phyloP scores from a whole-genome alignment of 2,329 filamentous ascomycete species.

The Epichloe typhina region DNA sequence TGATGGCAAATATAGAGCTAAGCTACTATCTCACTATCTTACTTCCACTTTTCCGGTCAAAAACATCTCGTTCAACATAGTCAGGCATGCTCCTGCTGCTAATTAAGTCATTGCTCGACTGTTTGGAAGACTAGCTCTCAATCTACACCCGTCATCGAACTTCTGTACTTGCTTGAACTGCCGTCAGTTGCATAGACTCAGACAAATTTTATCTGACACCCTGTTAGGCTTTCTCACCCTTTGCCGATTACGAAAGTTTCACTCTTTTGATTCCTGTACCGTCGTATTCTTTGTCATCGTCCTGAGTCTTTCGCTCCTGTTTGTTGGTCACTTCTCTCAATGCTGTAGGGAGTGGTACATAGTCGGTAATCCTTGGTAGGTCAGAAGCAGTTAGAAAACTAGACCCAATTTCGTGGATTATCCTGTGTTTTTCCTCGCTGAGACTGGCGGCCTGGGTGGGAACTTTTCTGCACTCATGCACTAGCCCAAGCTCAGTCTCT shows the following conservation, averaged over 20 bases:
- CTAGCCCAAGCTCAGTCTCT: constrained; percentile 10
- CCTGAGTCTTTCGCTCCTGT: background rate
- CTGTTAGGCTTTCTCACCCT: background rate
- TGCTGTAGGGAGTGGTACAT: background rate
- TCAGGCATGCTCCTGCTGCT: background rate
- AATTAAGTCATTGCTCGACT: background rate
- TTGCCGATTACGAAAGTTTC: background rate
- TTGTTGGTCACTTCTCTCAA: background rate
- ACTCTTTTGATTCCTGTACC: background rate
- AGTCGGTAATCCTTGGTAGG: constrained; percentile 4
- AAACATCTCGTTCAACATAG: background rate
- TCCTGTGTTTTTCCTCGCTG: constrained; percentile 6
- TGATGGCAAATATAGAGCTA: background rate
- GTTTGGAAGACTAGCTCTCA: background rate
- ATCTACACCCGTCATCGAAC: background rate
- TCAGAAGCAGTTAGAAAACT: constrained; percentile 9
- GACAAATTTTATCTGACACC: background rate
- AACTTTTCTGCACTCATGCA: constrained; percentile 11
- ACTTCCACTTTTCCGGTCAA: background rate
- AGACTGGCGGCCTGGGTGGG: constrained; percentile 4
- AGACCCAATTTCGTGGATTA: constrained; percentile 17
- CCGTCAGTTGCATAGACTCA: background rate
- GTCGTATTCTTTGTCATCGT: background rate
- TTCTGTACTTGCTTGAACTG: background rate
- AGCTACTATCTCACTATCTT: constrained; percentile 1